Percentiles rank a stretch among this genome's conserved stretches.
Conservation (phyloP, 495 filamentous ascomycete genomes). For the Bryoglossum gracile region DNA sequence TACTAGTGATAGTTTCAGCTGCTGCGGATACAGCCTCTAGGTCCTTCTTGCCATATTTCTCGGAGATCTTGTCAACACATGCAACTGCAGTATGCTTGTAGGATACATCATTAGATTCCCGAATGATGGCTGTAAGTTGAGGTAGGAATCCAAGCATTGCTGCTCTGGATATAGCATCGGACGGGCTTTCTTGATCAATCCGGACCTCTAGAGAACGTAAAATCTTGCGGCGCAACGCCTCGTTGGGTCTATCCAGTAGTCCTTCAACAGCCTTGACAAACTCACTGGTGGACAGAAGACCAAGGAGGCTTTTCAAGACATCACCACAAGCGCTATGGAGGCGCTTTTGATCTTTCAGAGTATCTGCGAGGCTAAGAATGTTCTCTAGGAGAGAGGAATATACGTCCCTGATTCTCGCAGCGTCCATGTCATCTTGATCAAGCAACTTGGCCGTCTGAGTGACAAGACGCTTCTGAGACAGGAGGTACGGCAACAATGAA, state of each 20-base stretch:
- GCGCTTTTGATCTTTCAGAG: conserved; percentile 49
- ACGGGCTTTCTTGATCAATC: conserved; percentile 58
- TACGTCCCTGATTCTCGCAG: conserved; percentile 52
- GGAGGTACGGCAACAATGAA: conserved; percentile 45
- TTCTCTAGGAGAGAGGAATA: conserved; percentile 68
- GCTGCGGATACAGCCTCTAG: conserved; percentile 55
- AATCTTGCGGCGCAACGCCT: conserved; percentile 68
- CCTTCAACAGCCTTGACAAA: conserved; percentile 78
- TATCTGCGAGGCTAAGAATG: conserved; percentile 53
- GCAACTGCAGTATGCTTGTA: conserved; percentile 75
- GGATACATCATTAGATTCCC: conserved; percentile 57
- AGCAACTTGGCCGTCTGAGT: conserved; percentile 40
- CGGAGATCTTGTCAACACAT: conserved; percentile 83
- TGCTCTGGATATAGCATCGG: conserved; percentile 55
- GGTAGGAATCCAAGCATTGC: conserved; percentile 73
- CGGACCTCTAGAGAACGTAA: conserved; percentile 71
- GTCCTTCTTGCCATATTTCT: conserved; percentile 87
- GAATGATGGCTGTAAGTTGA: conserved; percentile 63
- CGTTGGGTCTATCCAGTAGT: conserved; percentile 63
- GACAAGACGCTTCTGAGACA: conserved; percentile 42
- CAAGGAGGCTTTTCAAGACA: conserved; percentile 64
- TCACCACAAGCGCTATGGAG: conserved; percentile 59
- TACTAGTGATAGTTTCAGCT: conserved; percentile 66
- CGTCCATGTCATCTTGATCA: conserved; percentile 48
- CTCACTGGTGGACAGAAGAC: conserved; percentile 71